These are phyloP conservation scores for Diaporthe nobilis DNA, from an alignment of 2,329 filamentous ascomycete genomes.

Conservation along the genomic window DNA sequence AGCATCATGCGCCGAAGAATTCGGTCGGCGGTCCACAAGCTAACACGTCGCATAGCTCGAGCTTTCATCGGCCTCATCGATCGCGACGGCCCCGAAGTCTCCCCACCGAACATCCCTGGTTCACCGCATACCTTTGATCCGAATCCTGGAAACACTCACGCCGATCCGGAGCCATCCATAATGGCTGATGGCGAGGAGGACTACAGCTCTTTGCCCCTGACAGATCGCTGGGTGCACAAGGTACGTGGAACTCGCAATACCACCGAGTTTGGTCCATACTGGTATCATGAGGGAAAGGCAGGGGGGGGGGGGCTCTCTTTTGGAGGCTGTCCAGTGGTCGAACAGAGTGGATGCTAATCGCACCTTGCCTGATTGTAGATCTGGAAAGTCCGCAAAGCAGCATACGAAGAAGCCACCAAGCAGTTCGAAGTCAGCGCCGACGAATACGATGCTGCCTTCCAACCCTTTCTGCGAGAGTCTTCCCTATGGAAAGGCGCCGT, in stretches of 20 bases:
- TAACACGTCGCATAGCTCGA: constrained; percentile 39
- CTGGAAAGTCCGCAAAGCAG: constrained; percentile 97
- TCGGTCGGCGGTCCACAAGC: constrained; percentile 35
- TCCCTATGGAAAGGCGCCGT: constrained; percentile 93
- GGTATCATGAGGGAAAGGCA: neutral
- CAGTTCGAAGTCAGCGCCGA: constrained; percentile 87
- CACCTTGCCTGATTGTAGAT: constrained; percentile 62
- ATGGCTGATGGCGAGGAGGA: constrained; percentile 91
- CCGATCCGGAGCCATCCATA: constrained; percentile 21
- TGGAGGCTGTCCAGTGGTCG: neutral
- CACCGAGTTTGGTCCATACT: neutral
- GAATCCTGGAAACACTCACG: neutral
- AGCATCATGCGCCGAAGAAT: constrained; percentile 37
- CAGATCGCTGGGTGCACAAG: constrained; percentile 89
- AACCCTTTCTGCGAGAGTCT: constrained; percentile 88
- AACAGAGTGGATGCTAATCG: neutral
- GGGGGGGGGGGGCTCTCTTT: neutral
- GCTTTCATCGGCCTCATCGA: constrained; percentile 23
- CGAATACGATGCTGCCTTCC: constrained; percentile 88
- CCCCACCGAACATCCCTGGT: constrained; percentile 7
- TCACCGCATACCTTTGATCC: neutral
- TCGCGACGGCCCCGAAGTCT: constrained; percentile 1
- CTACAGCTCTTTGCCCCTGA: constrained; percentile 82
- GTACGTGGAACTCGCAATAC: constrained; percentile 54
- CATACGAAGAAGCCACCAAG: constrained; percentile 92